Evolutionary conservation across 306 rosid genomes (phyloP).

Genomic region (Alnus rubra): DNA sequence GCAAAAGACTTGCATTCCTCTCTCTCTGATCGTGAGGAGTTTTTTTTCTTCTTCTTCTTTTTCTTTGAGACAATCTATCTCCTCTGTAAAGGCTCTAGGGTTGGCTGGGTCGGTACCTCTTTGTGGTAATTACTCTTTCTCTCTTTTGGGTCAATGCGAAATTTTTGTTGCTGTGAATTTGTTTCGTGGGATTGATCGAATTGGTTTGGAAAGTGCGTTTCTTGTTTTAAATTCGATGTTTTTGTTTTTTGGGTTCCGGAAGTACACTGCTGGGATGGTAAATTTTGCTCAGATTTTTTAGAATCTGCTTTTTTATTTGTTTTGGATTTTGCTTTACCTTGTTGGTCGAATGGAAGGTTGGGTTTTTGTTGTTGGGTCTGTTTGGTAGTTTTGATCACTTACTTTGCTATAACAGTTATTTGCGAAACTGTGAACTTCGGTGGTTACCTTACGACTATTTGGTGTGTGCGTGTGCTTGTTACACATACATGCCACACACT

Average conservation of each 20-base stretch:
- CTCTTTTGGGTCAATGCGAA: conserved; percentile 19
- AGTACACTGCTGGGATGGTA: conserved; percentile 15
- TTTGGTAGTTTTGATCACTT: conserved; percentile 36
- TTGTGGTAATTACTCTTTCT: conserved; percentile 36
- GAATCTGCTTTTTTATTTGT: conserved; percentile 25
- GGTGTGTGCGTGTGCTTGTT: background rate
- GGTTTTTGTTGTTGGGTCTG: conserved; percentile 5
- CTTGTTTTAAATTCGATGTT: background rate
- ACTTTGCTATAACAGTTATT: conserved; percentile 16
- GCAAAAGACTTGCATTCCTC: conserved; percentile 9
- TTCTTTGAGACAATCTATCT: background rate
- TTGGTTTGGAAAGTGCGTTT: conserved; percentile 21
- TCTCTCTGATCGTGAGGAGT: conserved; percentile 6
- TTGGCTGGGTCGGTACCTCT: conserved; percentile 28
- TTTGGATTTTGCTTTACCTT: background rate
- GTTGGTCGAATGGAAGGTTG: conserved; percentile 21
- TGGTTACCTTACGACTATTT: background rate
- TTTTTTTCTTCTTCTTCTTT: conserved; percentile 15
- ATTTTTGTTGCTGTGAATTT: conserved; percentile 2
- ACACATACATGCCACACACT: conserved; percentile 3
- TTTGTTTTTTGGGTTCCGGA: background rate
- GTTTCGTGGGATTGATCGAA: conserved; percentile 29
- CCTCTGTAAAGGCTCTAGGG: conserved; percentile 35
- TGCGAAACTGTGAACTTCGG: background rate
- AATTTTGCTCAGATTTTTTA: conserved; percentile 21